These are phyloP conservation scores for Tothia fuscella DNA, from an alignment of 2,329 filamentous ascomycete genomes.

Conservation along the genomic window DNA sequence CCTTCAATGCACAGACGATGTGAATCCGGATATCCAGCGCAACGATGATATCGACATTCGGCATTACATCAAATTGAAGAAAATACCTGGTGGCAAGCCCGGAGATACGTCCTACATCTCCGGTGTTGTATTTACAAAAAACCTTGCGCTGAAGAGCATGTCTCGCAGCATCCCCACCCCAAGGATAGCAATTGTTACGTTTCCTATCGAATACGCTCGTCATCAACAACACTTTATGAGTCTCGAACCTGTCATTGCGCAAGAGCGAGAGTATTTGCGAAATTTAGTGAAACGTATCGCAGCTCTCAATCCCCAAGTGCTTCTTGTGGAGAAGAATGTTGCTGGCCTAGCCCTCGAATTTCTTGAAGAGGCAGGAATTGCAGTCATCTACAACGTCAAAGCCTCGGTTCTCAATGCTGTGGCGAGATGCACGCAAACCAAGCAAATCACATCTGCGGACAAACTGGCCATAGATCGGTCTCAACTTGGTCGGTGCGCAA, in stretches of 20 bases:
- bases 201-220: slow-evolving; percentile 89
- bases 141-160: slow-evolving; percentile 94
- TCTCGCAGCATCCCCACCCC: slow-evolving; percentile 72
- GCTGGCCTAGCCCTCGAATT: slow-evolving; percentile 84
- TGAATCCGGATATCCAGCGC: slow-evolving; percentile 79
- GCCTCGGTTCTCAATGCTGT: slow-evolving; percentile 91
- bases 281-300: slow-evolving; percentile 88
- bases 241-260: slow-evolving; percentile 86
- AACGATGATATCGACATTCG: slow-evolving; percentile 95
- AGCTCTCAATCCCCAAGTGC: slow-evolving; percentile 68
- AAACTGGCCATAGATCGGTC: slow-evolving; percentile 70
- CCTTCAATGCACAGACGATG: slow-evolving; percentile 82
- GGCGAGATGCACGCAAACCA: slow-evolving; percentile 79
- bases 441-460: slow-evolving; percentile 88
- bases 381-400: slow-evolving; percentile 94
- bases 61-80: slow-evolving; percentile 95
- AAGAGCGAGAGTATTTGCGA: slow-evolving; percentile 85
- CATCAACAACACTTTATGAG: slow-evolving; percentile 97
- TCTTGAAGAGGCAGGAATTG: slow-evolving; percentile 76
- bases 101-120: slow-evolving; percentile 94
- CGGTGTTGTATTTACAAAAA: slow-evolving; percentile 94
- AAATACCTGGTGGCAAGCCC: slow-evolving; percentile 80
- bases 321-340: slow-evolving; percentile 88
- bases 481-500: slow-evolving; percentile 66
- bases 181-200: slow-evolving; percentile 83